Conservation (phyloP, 768 basidiomycete genomes). For the Chalciporus piperatus region DNA sequence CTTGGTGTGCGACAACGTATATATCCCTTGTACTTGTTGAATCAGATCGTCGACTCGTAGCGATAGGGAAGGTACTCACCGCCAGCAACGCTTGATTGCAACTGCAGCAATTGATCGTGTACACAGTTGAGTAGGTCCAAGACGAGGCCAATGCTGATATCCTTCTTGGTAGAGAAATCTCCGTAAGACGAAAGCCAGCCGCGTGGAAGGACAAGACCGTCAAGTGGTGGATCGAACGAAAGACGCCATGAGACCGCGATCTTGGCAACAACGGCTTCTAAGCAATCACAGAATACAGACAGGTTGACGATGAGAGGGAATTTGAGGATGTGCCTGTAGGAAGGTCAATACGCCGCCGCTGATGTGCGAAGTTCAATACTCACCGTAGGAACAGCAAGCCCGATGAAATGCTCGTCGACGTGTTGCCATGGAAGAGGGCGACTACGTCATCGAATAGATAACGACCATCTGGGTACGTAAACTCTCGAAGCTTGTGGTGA, state of each 20-base stretch:
- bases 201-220: slow-evolving; percentile 51
- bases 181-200: slow-evolving; percentile 42
- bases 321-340: slow-evolving; percentile 43
- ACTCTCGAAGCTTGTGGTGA: not conserved
- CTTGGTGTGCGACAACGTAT: slow-evolving; percentile 7
- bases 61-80: slow-evolving; percentile 20
- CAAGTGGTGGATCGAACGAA: slow-evolving; percentile 25
- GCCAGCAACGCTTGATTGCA: slow-evolving; percentile 28
- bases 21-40: not conserved
- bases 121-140: slow-evolving; percentile 17
- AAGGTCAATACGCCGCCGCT: not conserved
- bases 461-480: slow-evolving; percentile 13
- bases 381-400: slow-evolving; percentile 44
- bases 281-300: slow-evolving; percentile 46
- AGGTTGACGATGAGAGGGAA: slow-evolving; percentile 40
- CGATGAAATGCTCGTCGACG: slow-evolving; percentile 24
- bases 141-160: slow-evolving; percentile 3
- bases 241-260: slow-evolving; percentile 36
- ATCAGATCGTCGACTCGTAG: not conserved
- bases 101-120: slow-evolving; percentile 22
- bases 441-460: slow-evolving; percentile 36
- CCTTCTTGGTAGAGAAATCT: slow-evolving; percentile 14
- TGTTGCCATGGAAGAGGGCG: slow-evolving; percentile 26
- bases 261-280: slow-evolving; percentile 47
- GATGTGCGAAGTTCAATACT: slow-evolving; percentile 4